phyloP scores from a whole-genome alignment of 2,329 filamentous ascomycete species.

The Calonectria pteridis region DNA sequence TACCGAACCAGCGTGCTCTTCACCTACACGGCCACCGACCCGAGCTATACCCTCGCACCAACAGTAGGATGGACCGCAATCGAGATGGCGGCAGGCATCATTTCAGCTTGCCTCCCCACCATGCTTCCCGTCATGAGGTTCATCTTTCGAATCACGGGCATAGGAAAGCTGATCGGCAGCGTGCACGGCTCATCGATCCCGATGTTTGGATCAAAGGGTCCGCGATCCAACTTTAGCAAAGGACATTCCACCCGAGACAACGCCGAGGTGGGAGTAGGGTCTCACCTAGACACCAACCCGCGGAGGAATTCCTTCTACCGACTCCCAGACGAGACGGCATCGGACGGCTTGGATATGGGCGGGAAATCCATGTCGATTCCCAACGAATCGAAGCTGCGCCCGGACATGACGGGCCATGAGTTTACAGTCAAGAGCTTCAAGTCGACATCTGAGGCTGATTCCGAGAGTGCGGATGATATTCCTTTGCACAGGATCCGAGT shows the following conservation, averaged over 20 bases:
- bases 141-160: constrained; percentile 55
- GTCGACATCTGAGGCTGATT: constrained; percentile 40
- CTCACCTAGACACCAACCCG: constrained; percentile 29
- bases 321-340: constrained; percentile 48
- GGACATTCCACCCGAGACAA: constrained; percentile 29
- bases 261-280: background rate
- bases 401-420: constrained; percentile 48
- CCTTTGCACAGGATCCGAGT: constrained; percentile 55
- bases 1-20: constrained; percentile 63
- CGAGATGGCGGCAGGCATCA: constrained; percentile 63
- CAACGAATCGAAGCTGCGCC: constrained; percentile 40
- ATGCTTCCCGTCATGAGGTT: constrained; percentile 59
- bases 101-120: constrained; percentile 66
- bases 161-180: constrained; percentile 40
- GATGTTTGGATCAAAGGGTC: constrained; percentile 42
- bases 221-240: constrained; percentile 33
- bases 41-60: constrained; percentile 60
- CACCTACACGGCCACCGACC: constrained; percentile 54
- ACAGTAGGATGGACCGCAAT: constrained; percentile 62
- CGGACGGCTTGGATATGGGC: constrained; percentile 38
- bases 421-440: constrained; percentile 49
- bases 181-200: constrained; percentile 31
- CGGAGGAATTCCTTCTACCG: constrained; percentile 47
- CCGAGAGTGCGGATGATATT: constrained; percentile 52
- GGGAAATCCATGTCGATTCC: constrained; percentile 7